These are phyloP conservation scores for Lyophyllum semitale DNA, from an alignment of 768 basidiomycete species.

Conservation along the genomic window DNA sequence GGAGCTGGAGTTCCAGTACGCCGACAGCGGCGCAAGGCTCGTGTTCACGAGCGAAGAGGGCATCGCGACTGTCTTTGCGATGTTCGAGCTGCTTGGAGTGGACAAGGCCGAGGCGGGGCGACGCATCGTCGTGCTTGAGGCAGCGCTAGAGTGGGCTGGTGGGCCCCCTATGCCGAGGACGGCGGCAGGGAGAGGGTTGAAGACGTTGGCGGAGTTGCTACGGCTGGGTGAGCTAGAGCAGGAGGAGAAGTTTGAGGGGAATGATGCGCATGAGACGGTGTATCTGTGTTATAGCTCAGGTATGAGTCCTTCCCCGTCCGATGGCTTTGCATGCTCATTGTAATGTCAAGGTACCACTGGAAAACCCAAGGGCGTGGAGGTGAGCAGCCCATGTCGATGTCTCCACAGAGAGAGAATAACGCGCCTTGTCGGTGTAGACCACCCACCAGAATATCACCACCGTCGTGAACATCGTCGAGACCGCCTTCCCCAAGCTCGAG, in stretches of 20 bases:
- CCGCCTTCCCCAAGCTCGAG: slow-evolving; percentile 42
- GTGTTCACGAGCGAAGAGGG: slow-evolving; percentile 69
- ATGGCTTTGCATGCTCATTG: neutral
- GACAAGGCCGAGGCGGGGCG: slow-evolving; percentile 46
- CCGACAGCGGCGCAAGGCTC: slow-evolving; percentile 62
- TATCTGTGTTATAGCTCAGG: slow-evolving; percentile 64
- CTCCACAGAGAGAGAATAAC: neutral
- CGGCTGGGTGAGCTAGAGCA: slow-evolving; percentile 44
- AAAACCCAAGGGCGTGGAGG: slow-evolving; percentile 71
- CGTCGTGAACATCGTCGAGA: slow-evolving; percentile 50
- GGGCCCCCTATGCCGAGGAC: slow-evolving; percentile 30
- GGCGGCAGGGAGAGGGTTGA: neutral
- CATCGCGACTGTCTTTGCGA: slow-evolving; percentile 52
- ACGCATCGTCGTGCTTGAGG: slow-evolving; percentile 58
- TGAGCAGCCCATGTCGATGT: slow-evolving; percentile 14
- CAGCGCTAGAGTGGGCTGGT: slow-evolving; percentile 48
- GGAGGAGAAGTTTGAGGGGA: slow-evolving; percentile 59
- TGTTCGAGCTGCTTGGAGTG: slow-evolving; percentile 54
- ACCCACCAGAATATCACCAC: slow-evolving; percentile 71
- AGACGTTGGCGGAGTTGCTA: slow-evolving; percentile 24
- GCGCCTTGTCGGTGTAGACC: slow-evolving; percentile 38
- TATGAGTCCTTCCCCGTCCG: neutral
- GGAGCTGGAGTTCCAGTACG: slow-evolving; percentile 75
- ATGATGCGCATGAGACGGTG: slow-evolving; percentile 55
- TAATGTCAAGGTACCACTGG: slow-evolving; percentile 68